Evolutionary conservation across 2,329 filamentous ascomycete species (phyloP), one percentile per base, ranked within the genome.

Genomic region (Lomentospora prolificans): DNA sequence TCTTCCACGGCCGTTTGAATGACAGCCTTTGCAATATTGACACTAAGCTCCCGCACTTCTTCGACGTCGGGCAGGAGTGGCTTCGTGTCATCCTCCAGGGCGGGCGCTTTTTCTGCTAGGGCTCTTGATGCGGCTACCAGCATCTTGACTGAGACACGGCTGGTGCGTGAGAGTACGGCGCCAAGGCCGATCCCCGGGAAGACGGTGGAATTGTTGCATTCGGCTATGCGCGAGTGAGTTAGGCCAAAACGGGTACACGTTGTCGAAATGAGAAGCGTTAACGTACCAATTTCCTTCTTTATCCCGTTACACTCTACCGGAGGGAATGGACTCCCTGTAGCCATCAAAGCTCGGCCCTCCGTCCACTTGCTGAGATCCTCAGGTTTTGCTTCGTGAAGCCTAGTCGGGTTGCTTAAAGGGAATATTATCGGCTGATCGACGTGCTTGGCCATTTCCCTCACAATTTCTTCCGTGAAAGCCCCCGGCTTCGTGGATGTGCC

Each of bases 151-250:
- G 86, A 87, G 27, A 95, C 70, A 0, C 84, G 75, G 10, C 73
- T 76, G 2, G 86, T 77, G 12, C 88, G 82, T 25, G 78, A 84
- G 1, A 95, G 78, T 0, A 96, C 80, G 6, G 81, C 81, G 9
- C 89, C 90, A 1, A 95, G 82, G 0, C 89, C 90, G 57, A 95
- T 92, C 0, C 89, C 89, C 0, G 90, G 90, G 68, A 95, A 95
- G 14, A 86, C 86, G 31, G 88, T 87, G 1, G 84, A 87, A 70
- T 95, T 95, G 72, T 95, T 95, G 72, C 90, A 95, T 69, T 95
- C 90, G 24, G 36, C 53, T 55, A n/a, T n/a, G n/a, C n/a, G n/a
- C n/a, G n/a, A n/a, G n/a, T n/a, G n/a, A n/a, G n/a, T n/a, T n/a
- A n/a, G n/a, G n/a, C n/a, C n/a, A n/a, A n/a, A n/a, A n/a, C n/a